Evolutionary conservation across 345 rosid species (phyloP), one percentile per base, ranked within the genome.

Genomic region (Arabis alpina): DNA sequence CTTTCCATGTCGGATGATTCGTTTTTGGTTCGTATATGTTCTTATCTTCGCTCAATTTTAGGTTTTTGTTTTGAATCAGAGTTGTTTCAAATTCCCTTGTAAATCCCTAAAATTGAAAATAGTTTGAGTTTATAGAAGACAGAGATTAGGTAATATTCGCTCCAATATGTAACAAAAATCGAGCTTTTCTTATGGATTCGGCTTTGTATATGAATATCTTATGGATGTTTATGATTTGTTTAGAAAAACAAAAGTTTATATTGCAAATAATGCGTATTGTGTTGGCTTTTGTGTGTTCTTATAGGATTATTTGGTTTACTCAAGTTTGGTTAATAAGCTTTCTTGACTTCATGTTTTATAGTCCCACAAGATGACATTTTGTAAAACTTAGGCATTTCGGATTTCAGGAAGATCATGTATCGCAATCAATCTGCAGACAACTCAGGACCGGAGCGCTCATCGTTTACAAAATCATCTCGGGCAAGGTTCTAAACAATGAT

Each of bases 1-100:
- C 92, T 72, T 89, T 91, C 68, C 89, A 89, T 71, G 87, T 84
- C 69, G 95, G 96, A 55, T 88, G 76, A 82, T 63, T 5, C 32
- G 43, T 55, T 61, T 69, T 47, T 10, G 27, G 6, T 61, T 52
- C 51, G 78, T 75, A 13, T 56, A 16, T 43, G 54, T n/a, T 51
- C 14, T 40, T 42, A 0, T 56, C 53, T 16, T 44, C 44, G 34
- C 58, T 5, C 50, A 28, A 61, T 44, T 74, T 32, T 14, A 47
- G 2, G 3, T 4, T 23, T 27, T 12, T 8, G 4, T 27, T 16
- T 47, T 57, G 11, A 59, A 64, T 55, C 32, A 37, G 59, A 49
- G 53, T 64, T 28, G 57, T 8, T 73, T 40, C 30, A 24, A 15
- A 12, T 52, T 43, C 32, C 5, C 8, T 5, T 50, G 4, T 39